Evolutionary conservation across 2,329 filamentous ascomycete species (phyloP), one percentile per base, ranked within the genome.

Genomic region (Cladophialophora yegresii): DNA sequence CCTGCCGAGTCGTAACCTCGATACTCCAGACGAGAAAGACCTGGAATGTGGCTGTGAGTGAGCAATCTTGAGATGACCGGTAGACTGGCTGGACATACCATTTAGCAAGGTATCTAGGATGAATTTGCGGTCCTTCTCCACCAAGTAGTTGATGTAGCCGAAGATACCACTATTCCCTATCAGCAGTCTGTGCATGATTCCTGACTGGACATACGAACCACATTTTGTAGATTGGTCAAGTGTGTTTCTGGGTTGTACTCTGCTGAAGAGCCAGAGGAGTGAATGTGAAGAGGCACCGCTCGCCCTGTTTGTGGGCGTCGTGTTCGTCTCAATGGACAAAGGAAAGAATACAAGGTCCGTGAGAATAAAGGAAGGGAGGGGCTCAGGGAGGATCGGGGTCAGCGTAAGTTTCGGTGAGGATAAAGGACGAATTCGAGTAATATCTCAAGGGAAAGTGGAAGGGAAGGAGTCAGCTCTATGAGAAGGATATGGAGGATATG

Each of bases 91-190:
- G 68, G 69, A 82, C 88, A 80, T 81, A 92, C 92, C 93, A 83
- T 98, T 97, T 79, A 97, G 90, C 73, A 99, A 85, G 69, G 93
- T 98, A 78, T 97, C 89, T 77, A 98, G 85, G 79, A 98, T 96
- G 82, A 90, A 96, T 81, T 91, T 93, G 79, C 95, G 88, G 83
- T 98, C 93, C 87, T 96, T 97, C 86, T 98, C 95, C 78, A 98
- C 92, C 78, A 98, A 84, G 82, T 98, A 98, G 84, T 98, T 98
- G 84, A 98, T 91, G 85, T 98, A 98, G 75, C 93, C 93, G 83
- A 98, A 96, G 81, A 95, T 96, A 80, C 91, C 91, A 88, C 91
- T 93, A 70, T 53, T 12, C 40, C 16, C 32, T 47, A 61, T 61
- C 50, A 62, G 33, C 47, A 54, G 10, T 16, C 1, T 16, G 13